Evolutionary conservation across 108 stramenopile species (phyloP), one percentile per base, ranked within the genome.

Genomic region (Skeletonema grethae): DNA sequence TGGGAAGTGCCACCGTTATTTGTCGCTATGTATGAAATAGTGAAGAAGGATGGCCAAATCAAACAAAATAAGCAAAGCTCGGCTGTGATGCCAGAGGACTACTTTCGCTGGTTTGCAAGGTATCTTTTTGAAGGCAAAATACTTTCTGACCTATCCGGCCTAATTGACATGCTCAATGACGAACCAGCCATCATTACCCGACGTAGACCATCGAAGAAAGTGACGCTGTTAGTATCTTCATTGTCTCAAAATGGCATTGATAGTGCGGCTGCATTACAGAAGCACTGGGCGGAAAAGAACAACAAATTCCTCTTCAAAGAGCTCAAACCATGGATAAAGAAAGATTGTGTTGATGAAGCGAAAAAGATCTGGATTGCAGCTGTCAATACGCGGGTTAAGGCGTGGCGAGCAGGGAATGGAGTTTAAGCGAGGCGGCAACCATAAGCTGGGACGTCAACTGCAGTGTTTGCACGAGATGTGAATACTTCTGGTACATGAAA

Each of bases 61-160:
- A 20, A 34, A 9, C 18, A 58, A 28, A 69, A 25, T 64, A 82
- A 72, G 67, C 66, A 71, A 77, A 80, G 46, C 18, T 32, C 75
- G 55, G 77, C 84, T 22, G 83, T 88, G 46, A 61, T 86, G 53
- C 24, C 65, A 60, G 92, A 85, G 57, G 95, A 96, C 67, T 86
- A 84, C 9, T 96, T 86, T 70, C 84, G 90, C 18, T 93, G 90
- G 89, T 96, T 96, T 83, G 92, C 85, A 41, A 71, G 91, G 57
- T 88, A 75, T 73, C 72, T 96, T 30, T 62, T 91, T 34, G 95
- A 96, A 73, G 95, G 95, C 32, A 93, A 92, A 53, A 86, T 93
- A 6, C 56, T 96, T 25, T 30, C 75, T 15, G 91, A 93, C 46
- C 73, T 96, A 15, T 35, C 59, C 24, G 72, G 35, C 28, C 69